Base-by-base conservation (phyloP, 164 flowering plant species). In the Macadamia integrifolia region DNA sequence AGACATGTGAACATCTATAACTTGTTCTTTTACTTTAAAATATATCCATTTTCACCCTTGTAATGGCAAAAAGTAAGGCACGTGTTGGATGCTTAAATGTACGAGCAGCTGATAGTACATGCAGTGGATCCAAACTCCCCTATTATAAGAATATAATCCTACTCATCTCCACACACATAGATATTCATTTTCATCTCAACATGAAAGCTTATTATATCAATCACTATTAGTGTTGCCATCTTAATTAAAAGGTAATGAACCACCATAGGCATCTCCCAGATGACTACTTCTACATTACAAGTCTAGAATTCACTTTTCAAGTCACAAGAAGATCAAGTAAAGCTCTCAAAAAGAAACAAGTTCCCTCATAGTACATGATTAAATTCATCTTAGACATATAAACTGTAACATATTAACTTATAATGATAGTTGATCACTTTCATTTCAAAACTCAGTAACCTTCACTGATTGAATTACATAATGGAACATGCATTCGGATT, bases 401-500 rank as follows among this genome's bases (percentile, higher is more conserved):
- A 12, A 14, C 15, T 53, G 57, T 23, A 23, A 23, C 23, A 14
- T 53, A 53, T 14, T 14, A 53, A 53, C 57, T 53, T n/a, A 53
- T 11, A 14, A 12, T 14, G 15, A 4, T 14, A 35, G 40, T 5
- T 35, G 40, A 35, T 17, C 57, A 53, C 57, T 53, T 53, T 53
- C 57, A 53, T 53, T 17, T 14, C 57, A 53, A 15, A 2, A 17
- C 57, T 17, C 17, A 53, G 14, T 23, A 17, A 53, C 57, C 15
- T 53, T 53, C 18, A 13, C 57, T 53, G 57, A 11, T 14, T 14
- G 13, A 2, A 4, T 17, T 72, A 87, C 92, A 90, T 90, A 42
- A 90, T 79, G 58, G 88, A 74, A 70, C 96, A 88, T 48, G 90
- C 91, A 74, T 88, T 70, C 0, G 88, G 85, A 44, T 90, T 90